A percentile compares a stretch with the other conserved stretches of the same genome.
Evolutionary conservation across 257 asterid genomes (phyloP).

Genomic region (Euphrasia confusa): DNA sequence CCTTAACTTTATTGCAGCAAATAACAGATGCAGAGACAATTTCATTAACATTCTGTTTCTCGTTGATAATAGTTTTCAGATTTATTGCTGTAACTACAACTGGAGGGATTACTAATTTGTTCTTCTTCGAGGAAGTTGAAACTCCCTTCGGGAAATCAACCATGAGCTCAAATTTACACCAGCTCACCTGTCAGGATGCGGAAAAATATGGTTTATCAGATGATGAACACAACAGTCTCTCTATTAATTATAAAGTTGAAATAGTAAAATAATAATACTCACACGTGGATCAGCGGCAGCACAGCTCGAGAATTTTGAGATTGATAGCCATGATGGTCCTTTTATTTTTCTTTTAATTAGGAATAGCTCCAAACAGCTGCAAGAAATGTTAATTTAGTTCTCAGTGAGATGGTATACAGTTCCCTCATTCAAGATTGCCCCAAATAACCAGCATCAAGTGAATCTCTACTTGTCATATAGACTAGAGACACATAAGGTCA

Average conservation of each 20-base stretch:
- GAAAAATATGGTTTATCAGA: constrained; percentile 18
- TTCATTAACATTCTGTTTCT: constrained; percentile 73
- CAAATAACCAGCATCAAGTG: constrained; percentile 12
- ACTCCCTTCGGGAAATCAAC: constrained; percentile 72
- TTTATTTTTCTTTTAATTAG: constrained; percentile 79
- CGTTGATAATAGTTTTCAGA: constrained; percentile 80
- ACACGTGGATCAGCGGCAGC: constrained; percentile 49
- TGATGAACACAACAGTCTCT: background rate
- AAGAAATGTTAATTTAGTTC: constrained; percentile 24
- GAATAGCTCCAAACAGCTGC: constrained; percentile 87
- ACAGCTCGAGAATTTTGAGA: constrained; percentile 67
- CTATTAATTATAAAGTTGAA: constrained; percentile 22
- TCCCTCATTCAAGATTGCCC: background rate
- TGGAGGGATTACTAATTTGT: constrained; percentile 67
- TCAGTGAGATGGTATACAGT: constrained; percentile 12
- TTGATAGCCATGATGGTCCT: constrained; percentile 96
- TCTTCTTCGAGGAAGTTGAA: constrained; percentile 48
- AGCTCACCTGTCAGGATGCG: constrained; percentile 71
- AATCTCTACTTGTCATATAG: constrained; percentile 1
- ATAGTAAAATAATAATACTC: constrained; percentile 28
- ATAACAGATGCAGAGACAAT: constrained; percentile 89
- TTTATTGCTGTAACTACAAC: constrained; percentile 76
- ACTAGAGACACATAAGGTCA: constrained; percentile 10
- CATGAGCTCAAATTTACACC: constrained; percentile 91
- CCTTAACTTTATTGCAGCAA: constrained; percentile 92